Conservation (phyloP, 2,329 filamentous ascomycete genomes). For the Ceratocystis huliohia region DNA sequence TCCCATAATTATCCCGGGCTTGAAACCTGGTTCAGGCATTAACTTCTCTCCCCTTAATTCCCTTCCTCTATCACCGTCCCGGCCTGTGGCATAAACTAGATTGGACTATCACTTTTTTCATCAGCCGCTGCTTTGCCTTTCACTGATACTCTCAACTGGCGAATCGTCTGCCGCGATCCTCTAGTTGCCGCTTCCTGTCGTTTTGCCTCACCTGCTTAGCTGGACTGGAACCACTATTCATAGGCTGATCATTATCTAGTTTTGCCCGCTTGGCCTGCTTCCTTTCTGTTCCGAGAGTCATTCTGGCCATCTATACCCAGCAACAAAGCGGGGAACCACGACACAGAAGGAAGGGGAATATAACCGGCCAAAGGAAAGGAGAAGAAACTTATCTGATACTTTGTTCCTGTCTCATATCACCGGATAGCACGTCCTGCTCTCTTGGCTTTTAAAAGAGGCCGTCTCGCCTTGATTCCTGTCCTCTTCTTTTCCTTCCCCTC, state of each 20-base stretch:
- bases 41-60: neutral
- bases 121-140: neutral
- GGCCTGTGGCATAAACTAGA: neutral
- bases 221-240: neutral
- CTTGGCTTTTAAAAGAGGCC: slow-evolving; percentile 18
- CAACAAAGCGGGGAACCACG: neutral
- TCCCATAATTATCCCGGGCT: neutral
- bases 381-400: neutral
- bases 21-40: neutral
- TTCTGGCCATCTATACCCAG: neutral
- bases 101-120: neutral
- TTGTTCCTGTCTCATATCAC: neutral
- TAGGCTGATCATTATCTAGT: neutral
- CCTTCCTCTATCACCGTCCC: neutral
- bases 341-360: neutral
- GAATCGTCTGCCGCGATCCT: neutral
- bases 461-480: slow-evolving; percentile 8
- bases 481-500: slow-evolving; percentile 2
- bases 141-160: neutral
- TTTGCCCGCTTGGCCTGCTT: neutral
- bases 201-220: neutral
- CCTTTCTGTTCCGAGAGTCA: neutral
- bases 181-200: neutral
- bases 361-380: neutral
- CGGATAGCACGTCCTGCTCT: neutral